Conservation (phyloP, 192 early-diverging fungal genomes). For the Chytriomyces sp. region DNA sequence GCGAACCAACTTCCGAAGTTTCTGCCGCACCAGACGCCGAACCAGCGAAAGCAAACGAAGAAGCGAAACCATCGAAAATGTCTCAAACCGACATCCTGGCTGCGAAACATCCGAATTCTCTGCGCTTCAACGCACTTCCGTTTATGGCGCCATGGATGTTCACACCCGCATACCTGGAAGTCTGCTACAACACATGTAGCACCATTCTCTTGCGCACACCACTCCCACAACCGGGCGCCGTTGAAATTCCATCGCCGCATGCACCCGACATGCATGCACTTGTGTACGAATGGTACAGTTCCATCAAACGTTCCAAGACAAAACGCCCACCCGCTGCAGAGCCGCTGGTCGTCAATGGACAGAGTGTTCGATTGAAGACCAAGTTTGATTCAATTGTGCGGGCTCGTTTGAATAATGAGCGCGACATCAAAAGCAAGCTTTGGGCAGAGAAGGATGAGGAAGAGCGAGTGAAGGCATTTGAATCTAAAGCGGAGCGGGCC, state of each 20-base stretch:
- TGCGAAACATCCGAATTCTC: slow-evolving; percentile 44
- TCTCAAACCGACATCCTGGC: slow-evolving; percentile 53
- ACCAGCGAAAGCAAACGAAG: not conserved
- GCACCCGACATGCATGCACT: slow-evolving; percentile 88
- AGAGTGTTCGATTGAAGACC: slow-evolving; percentile 48
- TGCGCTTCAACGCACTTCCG: slow-evolving; percentile 62
- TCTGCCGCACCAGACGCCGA: not conserved
- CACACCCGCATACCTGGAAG: slow-evolving; percentile 95
- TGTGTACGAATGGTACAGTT: slow-evolving; percentile 90
- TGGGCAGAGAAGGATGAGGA: slow-evolving; percentile 26
- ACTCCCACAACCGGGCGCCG: slow-evolving; percentile 78
- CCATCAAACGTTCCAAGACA: slow-evolving; percentile 48
- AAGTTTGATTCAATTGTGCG: slow-evolving; percentile 58
- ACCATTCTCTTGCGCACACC: slow-evolving; percentile 87
- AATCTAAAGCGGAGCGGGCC: not conserved
- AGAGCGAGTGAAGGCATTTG: slow-evolving; percentile 15
- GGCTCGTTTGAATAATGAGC: slow-evolving; percentile 42
- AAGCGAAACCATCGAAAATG: not conserved
- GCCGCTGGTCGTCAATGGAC: slow-evolving; percentile 47
- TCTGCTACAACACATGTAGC: slow-evolving; percentile 93
- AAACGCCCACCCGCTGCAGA: slow-evolving; percentile 36
- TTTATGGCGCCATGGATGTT: slow-evolving; percentile 89
- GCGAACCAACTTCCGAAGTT: not conserved
- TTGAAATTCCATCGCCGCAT: slow-evolving; percentile 94
- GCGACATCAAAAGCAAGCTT: slow-evolving; percentile 8